A percentile compares a stretch with the other conserved stretches of the same genome.
These are phyloP conservation scores for Fragaria ananassa DNA, from an alignment of 306 rosid species.

Conservation along the genomic window DNA sequence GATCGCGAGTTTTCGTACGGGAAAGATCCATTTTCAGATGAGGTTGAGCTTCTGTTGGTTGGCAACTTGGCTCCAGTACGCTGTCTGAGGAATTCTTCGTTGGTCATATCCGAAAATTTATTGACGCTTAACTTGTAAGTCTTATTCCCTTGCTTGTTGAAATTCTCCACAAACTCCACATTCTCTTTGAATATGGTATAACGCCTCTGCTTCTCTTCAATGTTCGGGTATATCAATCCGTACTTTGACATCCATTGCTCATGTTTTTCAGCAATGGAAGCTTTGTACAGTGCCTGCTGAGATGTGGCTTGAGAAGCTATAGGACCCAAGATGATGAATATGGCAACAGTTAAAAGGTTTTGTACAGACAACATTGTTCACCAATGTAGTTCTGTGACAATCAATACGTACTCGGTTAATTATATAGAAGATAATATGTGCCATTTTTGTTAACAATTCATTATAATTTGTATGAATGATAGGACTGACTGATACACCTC, in stretches of 20 bases:
- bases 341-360: neutral
- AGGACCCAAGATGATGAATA: constrained; percentile 17
- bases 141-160: constrained; percentile 23
- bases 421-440: too few relatives aligned
- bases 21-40: neutral
- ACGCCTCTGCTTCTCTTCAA: constrained; percentile 29
- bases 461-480: too few relatives aligned
- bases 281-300: constrained; percentile 1
- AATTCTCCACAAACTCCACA: constrained; percentile 24
- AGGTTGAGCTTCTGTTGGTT: neutral
- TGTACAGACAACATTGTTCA: neutral
- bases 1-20: constrained; percentile 22
- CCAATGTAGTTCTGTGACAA: too few relatives aligned
- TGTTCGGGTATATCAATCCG: constrained; percentile 18
- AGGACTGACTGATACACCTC: too few relatives aligned
- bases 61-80: constrained; percentile 19
- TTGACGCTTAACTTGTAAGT: constrained; percentile 29
- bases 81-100: constrained; percentile 10
- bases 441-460: too few relatives aligned
- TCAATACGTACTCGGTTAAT: too few relatives aligned
- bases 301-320: constrained; percentile 27
- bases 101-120: neutral
- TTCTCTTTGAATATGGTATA: constrained; percentile 30
- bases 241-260: constrained; percentile 31
- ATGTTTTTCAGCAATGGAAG: constrained; percentile 11